Evolutionary conservation across 148 eudicot species (phyloP).

Genomic region (Polygonum aviculare): DNA sequence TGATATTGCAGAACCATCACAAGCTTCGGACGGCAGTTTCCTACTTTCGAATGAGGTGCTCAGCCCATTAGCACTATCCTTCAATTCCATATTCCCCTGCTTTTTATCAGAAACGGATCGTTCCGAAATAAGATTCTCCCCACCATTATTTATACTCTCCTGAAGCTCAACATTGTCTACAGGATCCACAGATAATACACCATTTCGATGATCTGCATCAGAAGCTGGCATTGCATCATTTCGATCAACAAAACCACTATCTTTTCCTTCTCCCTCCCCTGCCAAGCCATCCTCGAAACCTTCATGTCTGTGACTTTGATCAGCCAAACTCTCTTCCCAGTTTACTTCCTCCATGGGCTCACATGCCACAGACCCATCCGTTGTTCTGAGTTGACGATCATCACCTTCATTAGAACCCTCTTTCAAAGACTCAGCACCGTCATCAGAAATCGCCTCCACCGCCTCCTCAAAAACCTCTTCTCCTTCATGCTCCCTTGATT

Average conservation of each 20-base stretch:
- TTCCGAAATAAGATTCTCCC: slow-evolving; percentile 10
- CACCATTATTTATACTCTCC: slow-evolving; percentile 8
- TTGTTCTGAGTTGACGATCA: slow-evolving; percentile 6
- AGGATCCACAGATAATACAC: slow-evolving; percentile 13
- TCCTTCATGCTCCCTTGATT: slow-evolving; percentile 33
- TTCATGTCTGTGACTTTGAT: slow-evolving; percentile 17
- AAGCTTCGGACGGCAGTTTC: slow-evolving; percentile 14
- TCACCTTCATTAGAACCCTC: slow-evolving; percentile 21
- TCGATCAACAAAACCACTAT: not conserved
- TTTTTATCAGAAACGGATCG: slow-evolving; percentile 11
- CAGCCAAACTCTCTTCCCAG: slow-evolving; percentile 21
- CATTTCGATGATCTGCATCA: slow-evolving; percentile 10
- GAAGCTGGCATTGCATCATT: slow-evolving; percentile 11
- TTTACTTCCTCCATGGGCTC: slow-evolving; percentile 13
- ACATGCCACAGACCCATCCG: slow-evolving; percentile 11
- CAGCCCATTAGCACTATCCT: slow-evolving; percentile 1
- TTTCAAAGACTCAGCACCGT: slow-evolving; percentile 14
- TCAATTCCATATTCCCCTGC: slow-evolving; percentile 8
- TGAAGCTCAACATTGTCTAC: slow-evolving; percentile 12
- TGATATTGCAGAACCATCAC: slow-evolving; percentile 14
- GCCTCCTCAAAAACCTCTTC: slow-evolving; percentile 70
- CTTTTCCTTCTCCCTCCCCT: slow-evolving; percentile 4
- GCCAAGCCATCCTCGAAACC: slow-evolving; percentile 15
- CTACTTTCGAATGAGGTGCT: slow-evolving; percentile 23
- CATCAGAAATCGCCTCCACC: slow-evolving; percentile 21